Evolutionary conservation across 108 stramenopile genomes (phyloP), one percentile per base, ranked within the genome.

Genomic region (Discostella pseudostelligera): DNA sequence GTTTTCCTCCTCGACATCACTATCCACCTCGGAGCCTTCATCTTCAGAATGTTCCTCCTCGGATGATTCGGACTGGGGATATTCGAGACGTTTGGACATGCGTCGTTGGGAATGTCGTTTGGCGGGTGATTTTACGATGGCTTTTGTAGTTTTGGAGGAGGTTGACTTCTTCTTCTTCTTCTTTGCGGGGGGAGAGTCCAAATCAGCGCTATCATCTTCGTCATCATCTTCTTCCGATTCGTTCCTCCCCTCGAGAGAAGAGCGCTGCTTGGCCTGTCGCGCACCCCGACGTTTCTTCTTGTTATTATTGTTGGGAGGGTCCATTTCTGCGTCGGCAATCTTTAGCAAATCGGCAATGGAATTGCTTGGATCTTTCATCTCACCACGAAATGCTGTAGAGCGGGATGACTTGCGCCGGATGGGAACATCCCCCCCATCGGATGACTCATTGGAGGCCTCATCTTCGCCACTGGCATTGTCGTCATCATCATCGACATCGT

Each of bases 281-380:
- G 65, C 35, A 26, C 56, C 57, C 51, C 62, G 35, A n/a, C 22
- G 35, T 45, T 50, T 59, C 22, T 48, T 64, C 48, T 45, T 46
- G 10, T 32, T 57, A 43, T 37, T 39, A 6, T 35, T 45, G 20
- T n/a, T 16, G 17, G 3, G n/a, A 45, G 39, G 19, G 44, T 21
- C 3, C 13, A 7, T 37, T 37, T 36, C 43, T 9, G 47, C 53
- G 50, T 63, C 54, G n/a, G 46, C 49, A 26, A 26, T 64, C 67
- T 74, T 75, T 32, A 80, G 35, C 57, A 80, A 56, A 62, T 78
- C 76, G 26, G 64, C 59, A 49, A 78, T 70, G 22, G 76, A 78
- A 50, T 78, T 66, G 59, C 48, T 49, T 25, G 76, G 69, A 35
- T 78, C 76, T 43, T 67, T 78, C 76, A 78, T 78, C 53, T 32